Evolutionary conservation across 371 early-diverging fungal species (phyloP), one percentile per base, ranked within the genome.

Genomic region (Apophysomyces ossiformis): DNA sequence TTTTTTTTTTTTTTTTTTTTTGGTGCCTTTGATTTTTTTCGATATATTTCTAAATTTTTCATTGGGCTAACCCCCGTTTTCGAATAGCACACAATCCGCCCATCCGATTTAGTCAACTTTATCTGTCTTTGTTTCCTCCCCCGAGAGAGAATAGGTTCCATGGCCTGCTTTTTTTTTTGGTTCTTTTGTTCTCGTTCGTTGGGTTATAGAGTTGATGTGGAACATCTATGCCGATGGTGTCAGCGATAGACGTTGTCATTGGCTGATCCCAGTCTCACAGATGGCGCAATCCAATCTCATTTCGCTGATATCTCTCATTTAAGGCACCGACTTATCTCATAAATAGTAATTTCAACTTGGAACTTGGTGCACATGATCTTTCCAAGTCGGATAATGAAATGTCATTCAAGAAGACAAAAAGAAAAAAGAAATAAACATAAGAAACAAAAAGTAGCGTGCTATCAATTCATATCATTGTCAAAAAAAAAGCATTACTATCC

Each of bases 191-290:
- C 32, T 26, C 32, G 32, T 26, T 26, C 32, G 32, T 26, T 26
- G 32, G 32, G 32, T 26, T 26, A 26, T 26, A 26, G 32, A 59
- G 16, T 59, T 5, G 9, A 15, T 37, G 60, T 60, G 32, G 32
- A 37, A 60, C 37, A 50, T 50, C 54, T 41, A 50, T 50, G 54
- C 54, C 54, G 60, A 60, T 60, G 60, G 60, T 60, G 60, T 60
- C 60, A 60, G 41, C 60, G 12, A 11, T 13, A 60, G 43, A 18
- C 5, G 7, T 39, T 41, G 4, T 60, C 44, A 60, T 60, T 60
- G 60, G 60, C 39, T 7, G 54, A 50, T 21, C 1, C 21, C 16
- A 26, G 54, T 50, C 54, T 50, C 21, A 50, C 54, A 7, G 54
- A 50, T 50, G 16, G 54, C 54, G 54, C 54, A 50, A 50, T 50